Evolutionary conservation across 495 filamentous ascomycete species (phyloP), one percentile per base, ranked within the genome.

Genomic region (Penicillium canariense): DNA sequence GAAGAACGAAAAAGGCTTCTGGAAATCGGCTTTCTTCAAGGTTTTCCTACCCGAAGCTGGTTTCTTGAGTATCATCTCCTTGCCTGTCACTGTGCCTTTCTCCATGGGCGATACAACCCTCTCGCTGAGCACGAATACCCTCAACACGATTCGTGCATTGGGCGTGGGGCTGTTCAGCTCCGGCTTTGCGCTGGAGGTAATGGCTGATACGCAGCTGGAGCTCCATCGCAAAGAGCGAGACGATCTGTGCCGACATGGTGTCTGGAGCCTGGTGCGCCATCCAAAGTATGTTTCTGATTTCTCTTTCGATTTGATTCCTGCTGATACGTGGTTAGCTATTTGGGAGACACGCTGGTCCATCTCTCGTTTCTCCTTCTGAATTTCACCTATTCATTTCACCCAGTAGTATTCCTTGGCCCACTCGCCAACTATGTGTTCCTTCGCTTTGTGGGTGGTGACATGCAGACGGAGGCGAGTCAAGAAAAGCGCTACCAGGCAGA

Each of bases 231-330:
- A 65, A 60, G 55, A 75, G 55, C 28, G 68, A 27, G 27, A 47
- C 5, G 63, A 67, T 51, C 63, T 81, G 43, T 76, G 75, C 48
- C 71, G 72, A 18, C 72, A 80, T 25, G 80, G 81, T 2, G 80
- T 85, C 14, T 83, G 81, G 81, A 78, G 80, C 48, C 66, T 85
- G 34, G 81, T 84, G 8, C 68, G 82, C 26, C 81, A 84, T 68
- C 82, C 82, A 0, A 84, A 84, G 82, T 84, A 68, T 64, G 81
- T 72, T n/a, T 26, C 6, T 17, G 5, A 12, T 30, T 2, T 40
- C 5, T 6, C 14, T 5, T 23, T 38, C 22, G 12, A 5, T 44
- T 26, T 5, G 34, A 9, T 14, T 18, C 0, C 35, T 26, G 28
- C 40, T 60, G 52, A 63, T 59, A 22, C 7, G 0, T 40, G 1